Evolutionary conservation across 495 filamentous ascomycete species (phyloP).

Genomic region (Trichocladium antarcticum): DNA sequence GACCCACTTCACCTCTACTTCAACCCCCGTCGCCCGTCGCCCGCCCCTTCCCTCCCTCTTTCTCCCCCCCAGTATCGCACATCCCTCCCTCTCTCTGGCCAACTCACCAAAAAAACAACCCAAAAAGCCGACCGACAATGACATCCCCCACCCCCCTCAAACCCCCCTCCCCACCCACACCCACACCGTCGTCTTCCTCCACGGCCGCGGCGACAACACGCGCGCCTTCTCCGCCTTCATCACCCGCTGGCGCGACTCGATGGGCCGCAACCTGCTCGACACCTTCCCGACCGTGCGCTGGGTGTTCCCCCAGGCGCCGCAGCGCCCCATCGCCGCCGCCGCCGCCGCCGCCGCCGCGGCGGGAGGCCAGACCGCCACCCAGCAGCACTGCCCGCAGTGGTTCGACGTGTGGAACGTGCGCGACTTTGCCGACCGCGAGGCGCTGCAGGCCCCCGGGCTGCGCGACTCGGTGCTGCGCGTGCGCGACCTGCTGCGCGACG

Average conservation of each 20-base stretch:
- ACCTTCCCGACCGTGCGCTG: constrained; percentile 29
- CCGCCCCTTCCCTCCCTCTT: no score
- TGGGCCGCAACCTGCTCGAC: constrained; percentile 20
- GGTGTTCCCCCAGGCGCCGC: constrained; percentile 43
- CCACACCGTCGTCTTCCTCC: constrained; percentile 50
- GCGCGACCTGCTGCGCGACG: constrained; percentile 15
- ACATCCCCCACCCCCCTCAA: no score
- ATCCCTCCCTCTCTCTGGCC: constrained; percentile 1
- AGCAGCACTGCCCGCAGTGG: constrained; percentile 26
- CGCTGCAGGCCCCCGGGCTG: constrained; percentile 25
- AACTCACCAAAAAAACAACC: no score
- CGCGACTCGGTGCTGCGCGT: constrained; percentile 18
- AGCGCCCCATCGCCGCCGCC: constrained; percentile 30
- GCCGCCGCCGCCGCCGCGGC: constrained; percentile 14
- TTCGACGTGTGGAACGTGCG: constrained; percentile 33
- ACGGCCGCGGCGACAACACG: constrained; percentile 47
- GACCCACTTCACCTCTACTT: no score
- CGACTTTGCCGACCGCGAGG: constrained; percentile 22
- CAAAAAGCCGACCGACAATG: no score
- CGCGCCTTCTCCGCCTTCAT: constrained; percentile 42
- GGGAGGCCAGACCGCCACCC: no score
- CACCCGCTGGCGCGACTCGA: constrained; percentile 24
- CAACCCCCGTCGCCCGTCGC: no score
- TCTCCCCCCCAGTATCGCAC: constrained; percentile 18
- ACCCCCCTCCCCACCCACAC: constrained; percentile 30